These are phyloP conservation scores for Hordeum vulgare DNA, from an alignment of 176 grass and related monocot species.

Conservation along the genomic window DNA sequence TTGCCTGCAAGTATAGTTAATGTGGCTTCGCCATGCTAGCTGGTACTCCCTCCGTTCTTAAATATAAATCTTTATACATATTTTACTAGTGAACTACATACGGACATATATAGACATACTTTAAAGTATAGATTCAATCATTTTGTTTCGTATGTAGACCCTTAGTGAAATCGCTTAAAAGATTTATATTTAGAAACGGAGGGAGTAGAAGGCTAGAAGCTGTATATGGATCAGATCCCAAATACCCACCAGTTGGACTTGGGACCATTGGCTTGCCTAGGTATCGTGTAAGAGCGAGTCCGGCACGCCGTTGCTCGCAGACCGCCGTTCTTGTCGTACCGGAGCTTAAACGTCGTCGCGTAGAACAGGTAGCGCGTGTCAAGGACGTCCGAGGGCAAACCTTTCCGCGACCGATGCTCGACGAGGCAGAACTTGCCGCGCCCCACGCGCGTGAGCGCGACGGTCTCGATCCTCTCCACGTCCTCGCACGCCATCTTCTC, in stretches of 20 bases:
- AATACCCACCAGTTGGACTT: background rate
- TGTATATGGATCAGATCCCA: background rate
- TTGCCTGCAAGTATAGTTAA: too few species aligned
- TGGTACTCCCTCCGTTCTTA: too few species aligned
- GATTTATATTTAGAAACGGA: too few species aligned
- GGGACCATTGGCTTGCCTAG: background rate
- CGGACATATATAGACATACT: too few species aligned
- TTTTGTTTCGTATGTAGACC: too few species aligned
- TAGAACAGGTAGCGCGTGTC: background rate
- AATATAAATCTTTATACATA: too few species aligned
- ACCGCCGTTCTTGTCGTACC: background rate
- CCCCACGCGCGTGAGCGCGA: background rate
- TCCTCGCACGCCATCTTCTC: background rate
- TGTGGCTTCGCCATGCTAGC: too few species aligned
- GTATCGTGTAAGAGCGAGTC: background rate
- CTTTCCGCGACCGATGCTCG: background rate
- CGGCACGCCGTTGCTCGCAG: background rate
- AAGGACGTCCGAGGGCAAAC: background rate
- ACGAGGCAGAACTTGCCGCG: background rate
- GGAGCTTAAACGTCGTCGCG: background rate
- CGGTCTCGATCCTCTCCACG: background rate
- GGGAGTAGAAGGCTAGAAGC: too few species aligned
- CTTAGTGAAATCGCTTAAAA: too few species aligned
- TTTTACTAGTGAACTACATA: too few species aligned
- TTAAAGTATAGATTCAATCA: too few species aligned